Conservation (phyloP, 306 rosid genomes). For the Luffa acutangula region DNA sequence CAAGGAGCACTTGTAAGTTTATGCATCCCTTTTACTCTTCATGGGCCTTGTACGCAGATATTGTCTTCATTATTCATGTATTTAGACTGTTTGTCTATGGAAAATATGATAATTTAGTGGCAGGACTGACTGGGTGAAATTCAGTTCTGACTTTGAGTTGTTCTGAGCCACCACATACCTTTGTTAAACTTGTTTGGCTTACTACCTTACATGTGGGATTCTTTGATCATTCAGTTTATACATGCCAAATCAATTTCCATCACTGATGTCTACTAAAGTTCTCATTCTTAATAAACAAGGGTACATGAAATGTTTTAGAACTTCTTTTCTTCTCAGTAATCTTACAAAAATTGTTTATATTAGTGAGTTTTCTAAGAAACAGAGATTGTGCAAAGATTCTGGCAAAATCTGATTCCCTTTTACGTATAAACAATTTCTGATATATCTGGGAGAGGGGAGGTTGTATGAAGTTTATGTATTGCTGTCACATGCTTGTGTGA, state of each 20-base stretch:
- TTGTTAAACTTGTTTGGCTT: not conserved
- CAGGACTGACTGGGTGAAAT: not conserved
- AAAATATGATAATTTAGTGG: not conserved
- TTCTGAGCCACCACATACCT: not conserved
- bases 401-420: not conserved
- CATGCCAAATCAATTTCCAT: not conserved
- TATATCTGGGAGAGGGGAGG: not conserved
- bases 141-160: not conserved
- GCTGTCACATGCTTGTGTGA: not conserved
- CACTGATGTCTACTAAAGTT: not conserved
- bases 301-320: not conserved
- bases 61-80: not conserved
- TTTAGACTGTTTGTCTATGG: not conserved
- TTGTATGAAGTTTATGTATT: not conserved
- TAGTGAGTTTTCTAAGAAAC: not conserved
- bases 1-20: constrained; percentile 88
- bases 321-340: not conserved
- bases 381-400: not conserved
- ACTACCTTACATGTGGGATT: not conserved
- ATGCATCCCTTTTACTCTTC: constrained; percentile 5
- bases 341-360: not conserved
- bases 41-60: not conserved
- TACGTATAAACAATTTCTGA: not conserved
- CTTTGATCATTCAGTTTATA: not conserved
- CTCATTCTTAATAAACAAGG: not conserved